Conservation (phyloP, 352 stramenopile species). For the Sclerospora graminicola region DNA sequence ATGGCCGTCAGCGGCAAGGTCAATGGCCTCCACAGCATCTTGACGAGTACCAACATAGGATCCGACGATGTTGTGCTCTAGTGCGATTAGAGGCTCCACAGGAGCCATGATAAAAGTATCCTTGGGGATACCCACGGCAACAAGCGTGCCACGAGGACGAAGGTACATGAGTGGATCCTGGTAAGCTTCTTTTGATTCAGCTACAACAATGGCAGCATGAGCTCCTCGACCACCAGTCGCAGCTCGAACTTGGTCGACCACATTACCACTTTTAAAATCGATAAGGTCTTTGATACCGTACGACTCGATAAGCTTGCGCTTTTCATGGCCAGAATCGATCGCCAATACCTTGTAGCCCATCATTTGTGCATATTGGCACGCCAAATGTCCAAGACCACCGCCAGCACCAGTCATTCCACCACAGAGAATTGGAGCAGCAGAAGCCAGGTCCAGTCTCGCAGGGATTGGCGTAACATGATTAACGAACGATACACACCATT, state of each 20-base stretch:
- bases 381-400: constrained; percentile 68
- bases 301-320: constrained; percentile 39
- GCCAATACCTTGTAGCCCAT: constrained; percentile 63
- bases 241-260: constrained; percentile 25
- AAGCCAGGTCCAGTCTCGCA: constrained; percentile 22
- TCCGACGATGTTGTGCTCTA: constrained; percentile 30
- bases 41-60: constrained; percentile 47
- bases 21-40: constrained; percentile 38
- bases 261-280: constrained; percentile 40
- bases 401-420: constrained; percentile 73
- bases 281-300: constrained; percentile 70
- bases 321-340: constrained; percentile 47
- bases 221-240: constrained; percentile 28
- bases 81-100: not conserved
- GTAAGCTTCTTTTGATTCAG: constrained; percentile 50
- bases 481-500: constrained; percentile 54
- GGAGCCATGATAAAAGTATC: constrained; percentile 21
- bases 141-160: constrained; percentile 39
- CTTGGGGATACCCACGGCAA: constrained; percentile 57
- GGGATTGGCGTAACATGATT: constrained; percentile 66
- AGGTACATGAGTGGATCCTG: constrained; percentile 45
- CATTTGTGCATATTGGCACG: constrained; percentile 53
- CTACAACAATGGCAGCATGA: constrained; percentile 52
- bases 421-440: constrained; percentile 67
- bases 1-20: constrained; percentile 25